Evolutionary conservation across 495 filamentous ascomycete species (phyloP).

Genomic region (Penicillium taxi): DNA sequence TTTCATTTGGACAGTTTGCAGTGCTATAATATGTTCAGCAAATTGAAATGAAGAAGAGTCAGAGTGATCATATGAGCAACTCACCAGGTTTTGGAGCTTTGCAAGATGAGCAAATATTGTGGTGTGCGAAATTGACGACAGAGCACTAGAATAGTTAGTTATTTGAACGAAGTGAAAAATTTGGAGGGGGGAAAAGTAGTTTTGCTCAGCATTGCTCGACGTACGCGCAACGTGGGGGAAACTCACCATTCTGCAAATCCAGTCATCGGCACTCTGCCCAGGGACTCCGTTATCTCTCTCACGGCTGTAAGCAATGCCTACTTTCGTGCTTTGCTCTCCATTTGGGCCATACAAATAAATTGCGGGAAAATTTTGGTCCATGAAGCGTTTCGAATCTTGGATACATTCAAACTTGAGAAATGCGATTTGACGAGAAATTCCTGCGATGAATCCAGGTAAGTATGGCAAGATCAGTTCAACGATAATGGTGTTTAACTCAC

Average conservation of each 20-base stretch:
- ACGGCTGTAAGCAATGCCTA: conserved; percentile 51
- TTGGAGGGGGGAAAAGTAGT: no score
- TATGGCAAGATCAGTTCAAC: neutral
- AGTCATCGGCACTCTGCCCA: conserved; percentile 57
- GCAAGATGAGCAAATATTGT: conserved; percentile 66
- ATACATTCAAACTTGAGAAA: conserved; percentile 59
- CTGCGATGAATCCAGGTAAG: conserved; percentile 28
- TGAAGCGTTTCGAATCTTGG: conserved; percentile 53
- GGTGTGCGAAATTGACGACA: conserved; percentile 62
- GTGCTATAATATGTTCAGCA: no score
- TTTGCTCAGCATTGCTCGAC: conserved; percentile 2
- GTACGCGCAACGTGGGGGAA: neutral
- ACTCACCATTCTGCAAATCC: conserved; percentile 65
- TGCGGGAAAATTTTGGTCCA: conserved; percentile 56
- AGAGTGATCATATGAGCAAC: no score
- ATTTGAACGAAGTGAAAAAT: no score
- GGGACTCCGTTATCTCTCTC: conserved; percentile 49
- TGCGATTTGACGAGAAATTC: conserved; percentile 54
- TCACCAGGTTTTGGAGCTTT: conserved; percentile 61
- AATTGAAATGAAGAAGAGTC: no score
- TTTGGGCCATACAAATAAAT: conserved; percentile 49
- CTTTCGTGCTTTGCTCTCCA: conserved; percentile 47
- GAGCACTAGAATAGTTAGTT: conserved; percentile 63
- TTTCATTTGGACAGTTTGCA: no score
- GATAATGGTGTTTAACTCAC: conserved; percentile 28